Evolutionary conservation across 331 rosid genomes (phyloP).

Genomic region (Quercus lobata): DNA sequence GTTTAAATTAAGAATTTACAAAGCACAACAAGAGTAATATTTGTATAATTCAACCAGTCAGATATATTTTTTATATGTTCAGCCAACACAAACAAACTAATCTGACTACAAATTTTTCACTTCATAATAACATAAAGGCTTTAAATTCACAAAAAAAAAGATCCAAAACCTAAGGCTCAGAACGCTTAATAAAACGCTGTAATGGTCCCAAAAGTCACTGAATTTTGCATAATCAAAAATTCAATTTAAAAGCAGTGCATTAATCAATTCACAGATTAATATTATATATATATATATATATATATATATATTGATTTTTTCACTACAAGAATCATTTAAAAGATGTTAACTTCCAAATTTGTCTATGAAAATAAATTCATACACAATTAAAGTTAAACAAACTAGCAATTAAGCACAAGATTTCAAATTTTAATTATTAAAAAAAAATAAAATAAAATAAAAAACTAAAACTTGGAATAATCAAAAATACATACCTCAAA

Average conservation of each 20-base stretch:
- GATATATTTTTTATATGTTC: neutral
- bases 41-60: neutral
- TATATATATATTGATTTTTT: too few relatives aligned
- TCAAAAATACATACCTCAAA: conserved; percentile 31
- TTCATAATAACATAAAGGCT: neutral
- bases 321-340: too few relatives aligned
- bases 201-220: too few relatives aligned
- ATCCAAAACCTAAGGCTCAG: neutral
- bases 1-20: neutral
- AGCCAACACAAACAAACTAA: neutral
- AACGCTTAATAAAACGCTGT: too few relatives aligned
- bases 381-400: neutral
- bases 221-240: too few relatives aligned
- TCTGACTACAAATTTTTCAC: neutral
- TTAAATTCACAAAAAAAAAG: neutral
- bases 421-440: neutral
- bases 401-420: neutral
- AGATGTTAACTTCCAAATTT: too few relatives aligned
- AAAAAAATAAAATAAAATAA: neutral
- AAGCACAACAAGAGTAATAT: neutral
- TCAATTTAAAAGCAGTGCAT: too few relatives aligned
- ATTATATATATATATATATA: too few relatives aligned
- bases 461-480: neutral
- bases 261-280: too few relatives aligned
- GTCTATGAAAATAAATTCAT: neutral